Evolutionary conservation across 2,329 filamentous ascomycete genomes (phyloP).

Genomic region (Aureobasidium sp.): DNA sequence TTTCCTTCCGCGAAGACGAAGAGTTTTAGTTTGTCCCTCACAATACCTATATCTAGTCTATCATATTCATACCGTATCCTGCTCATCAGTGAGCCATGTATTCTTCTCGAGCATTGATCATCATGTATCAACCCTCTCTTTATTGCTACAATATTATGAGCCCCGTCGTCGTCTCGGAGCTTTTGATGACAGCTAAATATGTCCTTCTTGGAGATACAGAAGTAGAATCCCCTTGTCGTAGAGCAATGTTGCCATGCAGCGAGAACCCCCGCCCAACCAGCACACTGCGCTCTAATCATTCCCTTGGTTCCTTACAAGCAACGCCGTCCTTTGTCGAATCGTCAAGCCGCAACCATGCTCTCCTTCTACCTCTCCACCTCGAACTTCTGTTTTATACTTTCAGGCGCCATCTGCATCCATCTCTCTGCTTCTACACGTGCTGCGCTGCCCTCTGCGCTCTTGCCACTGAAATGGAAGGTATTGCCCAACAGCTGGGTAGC

Average conservation of each 20-base stretch:
- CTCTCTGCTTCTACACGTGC: conserved; percentile 37
- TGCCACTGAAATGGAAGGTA: conserved; percentile 65
- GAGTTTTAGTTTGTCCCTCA: conserved; percentile 59
- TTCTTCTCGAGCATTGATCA: background rate
- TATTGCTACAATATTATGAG: background rate
- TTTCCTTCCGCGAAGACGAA: conserved; percentile 97
- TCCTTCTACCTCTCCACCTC: background rate
- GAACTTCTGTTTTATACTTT: conserved; percentile 16
- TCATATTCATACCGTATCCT: background rate
- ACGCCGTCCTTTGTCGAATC: background rate
- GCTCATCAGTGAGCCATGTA: conserved; percentile 10
- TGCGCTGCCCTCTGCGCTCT: conserved; percentile 43
- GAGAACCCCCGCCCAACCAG: background rate
- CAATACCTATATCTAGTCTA: conserved; percentile 33
- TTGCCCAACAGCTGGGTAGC: conserved; percentile 70
- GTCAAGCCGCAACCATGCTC: background rate
- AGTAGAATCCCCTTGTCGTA: background rate
- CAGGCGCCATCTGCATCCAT: conserved; percentile 21
- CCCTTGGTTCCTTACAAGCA: background rate
- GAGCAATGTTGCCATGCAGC: background rate
- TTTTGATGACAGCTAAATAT: background rate
- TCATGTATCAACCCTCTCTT: conserved; percentile 5
- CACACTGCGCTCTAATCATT: background rate
- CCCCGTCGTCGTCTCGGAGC: background rate
- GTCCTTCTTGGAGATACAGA: background rate